Evolutionary conservation across 371 early-diverging fungal species (phyloP), one percentile per base, ranked within the genome.

Genomic region (Rhizopus stolonifer): DNA sequence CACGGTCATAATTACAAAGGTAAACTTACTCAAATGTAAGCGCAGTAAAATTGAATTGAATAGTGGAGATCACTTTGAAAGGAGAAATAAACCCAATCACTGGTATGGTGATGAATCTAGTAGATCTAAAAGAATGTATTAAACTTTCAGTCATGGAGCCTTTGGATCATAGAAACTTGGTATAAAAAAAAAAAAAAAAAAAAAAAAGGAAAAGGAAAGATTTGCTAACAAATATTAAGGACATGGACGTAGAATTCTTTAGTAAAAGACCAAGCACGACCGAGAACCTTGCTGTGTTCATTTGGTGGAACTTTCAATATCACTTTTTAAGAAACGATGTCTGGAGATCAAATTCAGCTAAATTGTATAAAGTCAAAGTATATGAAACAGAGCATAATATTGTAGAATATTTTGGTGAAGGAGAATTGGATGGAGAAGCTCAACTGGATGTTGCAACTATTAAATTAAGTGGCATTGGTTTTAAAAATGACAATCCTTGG

Each of bases 1-100:
- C 95, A 95, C 62, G 95, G 95, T 0, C 94, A 95, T 75, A 94
- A 94, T 72, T 94, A 93, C 61, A 84, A 81, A 79, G 81, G 86
- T 84, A 64, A 5, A 45, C 36, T 14, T 11, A 50, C n/a, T n/a
- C n/a, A n/a, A n/a, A n/a, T n/a, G n/a, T 17, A 18, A 29, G 31
- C 31, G 31, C 4, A 4, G 4, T 6, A 25, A 9, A 31, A 25
- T 22, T 24, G 10, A 3, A 39, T 17, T 36, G 9, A 23, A 0
- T 72, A 84, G 89, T 91, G 6, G 89, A 92, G 56, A 86, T 91
- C 9, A 82, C 83, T 3, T 69, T 93, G 42, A 78, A 79, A 54
- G 93, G 94, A 19, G 48, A 83, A 74, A 72, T 93, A 2, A 73
- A 93, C 64, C 82, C 80, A 8, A 22, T 52, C 4, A 92, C 91